Evolutionary conservation across 2,329 filamentous ascomycete genomes (phyloP).

Genomic region (Dactylellina drechsleri): DNA sequence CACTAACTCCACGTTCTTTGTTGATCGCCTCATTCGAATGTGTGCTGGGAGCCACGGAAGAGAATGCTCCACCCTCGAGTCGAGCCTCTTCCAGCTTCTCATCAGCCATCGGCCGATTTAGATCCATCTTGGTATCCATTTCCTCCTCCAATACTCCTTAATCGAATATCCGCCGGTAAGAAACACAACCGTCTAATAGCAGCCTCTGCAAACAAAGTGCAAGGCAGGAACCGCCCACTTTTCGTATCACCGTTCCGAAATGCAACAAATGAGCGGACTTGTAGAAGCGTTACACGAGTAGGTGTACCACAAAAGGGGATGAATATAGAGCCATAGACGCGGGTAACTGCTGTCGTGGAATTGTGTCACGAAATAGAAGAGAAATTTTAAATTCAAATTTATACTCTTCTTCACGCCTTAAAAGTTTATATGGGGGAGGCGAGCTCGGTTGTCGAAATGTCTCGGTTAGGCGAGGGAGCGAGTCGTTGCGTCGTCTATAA

Average conservation of each 20-base stretch:
- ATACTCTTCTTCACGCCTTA: conserved; percentile 5
- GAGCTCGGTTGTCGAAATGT: neutral
- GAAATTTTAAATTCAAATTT: too few relatives aligned
- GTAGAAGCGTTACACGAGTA: neutral
- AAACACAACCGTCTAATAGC: too few relatives aligned
- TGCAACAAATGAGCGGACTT: neutral
- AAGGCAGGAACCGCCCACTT: neutral
- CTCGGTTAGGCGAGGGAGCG: neutral
- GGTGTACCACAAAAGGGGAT: neutral
- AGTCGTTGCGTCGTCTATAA: neutral
- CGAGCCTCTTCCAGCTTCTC: conserved; percentile 30
- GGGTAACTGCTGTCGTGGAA: conserved; percentile 13
- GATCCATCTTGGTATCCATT: conserved; percentile 43
- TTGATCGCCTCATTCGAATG: conserved; percentile 36
- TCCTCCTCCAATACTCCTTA: neutral
- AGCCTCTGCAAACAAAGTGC: too few relatives aligned
- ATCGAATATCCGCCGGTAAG: too few relatives aligned
- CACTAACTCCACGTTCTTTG: conserved; percentile 27
- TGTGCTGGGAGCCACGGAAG: conserved; percentile 35
- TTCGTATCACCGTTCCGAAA: neutral
- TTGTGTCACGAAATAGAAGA: neutral
- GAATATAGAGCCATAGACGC: neutral
- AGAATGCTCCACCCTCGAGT: conserved; percentile 18
- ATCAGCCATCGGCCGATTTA: conserved; percentile 11
- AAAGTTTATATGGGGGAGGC: neutral